A percentile compares a stretch with the other conserved stretches of the same genome.
phyloP scores from a whole-genome alignment of 805 yeast species.

The Candida namnaoensis region DNA sequence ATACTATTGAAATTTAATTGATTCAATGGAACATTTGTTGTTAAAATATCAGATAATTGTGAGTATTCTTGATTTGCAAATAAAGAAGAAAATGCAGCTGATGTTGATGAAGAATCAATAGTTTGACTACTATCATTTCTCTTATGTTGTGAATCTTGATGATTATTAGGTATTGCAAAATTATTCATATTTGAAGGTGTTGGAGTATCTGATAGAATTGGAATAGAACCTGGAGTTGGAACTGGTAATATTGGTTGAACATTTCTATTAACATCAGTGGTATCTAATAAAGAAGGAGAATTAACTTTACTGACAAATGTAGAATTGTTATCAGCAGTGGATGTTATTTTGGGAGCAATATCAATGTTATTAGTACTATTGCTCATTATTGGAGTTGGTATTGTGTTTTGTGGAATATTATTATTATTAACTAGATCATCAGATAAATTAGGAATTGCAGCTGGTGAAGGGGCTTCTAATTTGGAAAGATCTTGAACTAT shows the following conservation, averaged over 20 bases:
- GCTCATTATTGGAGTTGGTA: too few species aligned
- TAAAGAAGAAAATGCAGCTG: slow-evolving; percentile 19
- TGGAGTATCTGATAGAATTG: neutral
- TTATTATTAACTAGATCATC: neutral
- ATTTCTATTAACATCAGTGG: too few species aligned
- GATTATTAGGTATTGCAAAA: neutral
- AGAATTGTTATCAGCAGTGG: too few species aligned
- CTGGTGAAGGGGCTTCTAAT: neutral
- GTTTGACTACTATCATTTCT: neutral
- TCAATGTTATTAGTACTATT: too few species aligned
- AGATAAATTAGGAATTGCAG: neutral
- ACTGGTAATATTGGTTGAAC: too few species aligned
- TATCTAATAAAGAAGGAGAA: too few species aligned
- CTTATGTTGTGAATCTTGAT: neutral
- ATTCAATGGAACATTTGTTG: slow-evolving; percentile 14
- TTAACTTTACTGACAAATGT: too few species aligned
- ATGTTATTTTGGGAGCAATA: too few species aligned
- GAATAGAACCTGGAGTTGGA: neutral
- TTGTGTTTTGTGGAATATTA: too few species aligned
- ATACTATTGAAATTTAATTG: too few species aligned
- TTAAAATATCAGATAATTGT: slow-evolving; percentile 30
- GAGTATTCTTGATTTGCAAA: slow-evolving; percentile 33
- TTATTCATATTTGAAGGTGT: neutral
- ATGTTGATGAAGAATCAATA: slow-evolving; percentile 5
- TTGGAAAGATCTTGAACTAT: neutral